Percentiles rank a stretch among this genome's conserved stretches.
These are phyloP conservation scores for Picea abies DNA, from an alignment of 83 land plant genomes.

Conservation along the genomic window DNA sequence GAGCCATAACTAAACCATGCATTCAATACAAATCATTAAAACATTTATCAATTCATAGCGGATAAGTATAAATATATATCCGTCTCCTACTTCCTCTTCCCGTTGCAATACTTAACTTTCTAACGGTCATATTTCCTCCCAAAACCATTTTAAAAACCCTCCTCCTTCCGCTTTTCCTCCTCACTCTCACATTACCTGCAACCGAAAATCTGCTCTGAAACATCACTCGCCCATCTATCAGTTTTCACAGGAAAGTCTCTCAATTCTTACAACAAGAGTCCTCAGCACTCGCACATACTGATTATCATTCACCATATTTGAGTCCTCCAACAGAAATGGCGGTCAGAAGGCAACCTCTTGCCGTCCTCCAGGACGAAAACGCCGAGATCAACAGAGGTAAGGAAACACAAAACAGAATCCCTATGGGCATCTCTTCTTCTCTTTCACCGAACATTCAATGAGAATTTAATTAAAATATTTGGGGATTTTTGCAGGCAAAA, in stretches of 20 bases:
- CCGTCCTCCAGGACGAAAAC: neutral
- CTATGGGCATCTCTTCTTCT: neutral
- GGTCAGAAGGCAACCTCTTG: neutral
- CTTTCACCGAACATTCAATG: neutral
- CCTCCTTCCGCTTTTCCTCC: neutral
- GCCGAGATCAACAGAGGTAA: constrained; percentile 2
- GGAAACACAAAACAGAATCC: neutral
- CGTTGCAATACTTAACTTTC: neutral
- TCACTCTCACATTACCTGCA: neutral
- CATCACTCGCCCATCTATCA: neutral
- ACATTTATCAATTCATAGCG: no score
- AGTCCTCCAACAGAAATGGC: neutral
- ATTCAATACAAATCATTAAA: no score
- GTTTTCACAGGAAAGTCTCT: neutral
- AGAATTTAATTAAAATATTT: neutral
- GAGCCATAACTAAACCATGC: no score
- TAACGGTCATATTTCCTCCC: neutral
- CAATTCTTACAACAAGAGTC: neutral
- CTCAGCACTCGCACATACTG: neutral
- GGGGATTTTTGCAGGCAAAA: neutral
- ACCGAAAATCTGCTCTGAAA: neutral
- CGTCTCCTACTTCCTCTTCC: no score
- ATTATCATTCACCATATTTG: neutral
- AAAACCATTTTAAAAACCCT: neutral
- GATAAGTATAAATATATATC: no score